Evolutionary conservation across 306 rosid species (phyloP), one percentile per base, ranked within the genome.

Genomic region (Arachis hypogaea): DNA sequence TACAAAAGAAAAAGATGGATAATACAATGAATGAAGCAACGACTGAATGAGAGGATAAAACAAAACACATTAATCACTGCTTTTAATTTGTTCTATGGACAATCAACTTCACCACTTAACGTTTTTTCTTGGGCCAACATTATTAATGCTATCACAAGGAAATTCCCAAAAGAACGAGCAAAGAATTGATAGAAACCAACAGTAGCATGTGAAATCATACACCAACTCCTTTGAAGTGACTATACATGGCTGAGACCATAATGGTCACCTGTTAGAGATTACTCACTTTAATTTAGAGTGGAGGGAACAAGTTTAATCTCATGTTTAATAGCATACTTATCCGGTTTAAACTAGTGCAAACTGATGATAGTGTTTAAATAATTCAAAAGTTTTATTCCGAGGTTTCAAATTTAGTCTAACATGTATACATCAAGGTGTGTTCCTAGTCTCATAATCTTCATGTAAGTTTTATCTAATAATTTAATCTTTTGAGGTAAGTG

Each of bases 201-300:
- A 63, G 56, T 65, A 22, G 50, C 78, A 72, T 78, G 77, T 78
- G 73, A 64, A 78, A 33, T 4, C 4, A 33, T 2, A 57, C 12
- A 78, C 54, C 82, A 64, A 10, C 73, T 78, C 10, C 4, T 57
- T 78, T 78, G 78, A 72, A 65, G 72, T 71, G 82, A 78, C 78
- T 40, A 78, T 58, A 65, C 78, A 12, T 7, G 59, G 49, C 16
- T 52, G 66, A 72, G 77, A 72, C 68, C 68, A 45, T 59, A 3
- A 54, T 73, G 41, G 28, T 70, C 66, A 66, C 72, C 56, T 38
- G 9, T 78, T 78, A 63, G 50, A 36, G 55, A 70, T 70, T 52
- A 50, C 54, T 77, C 76, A 42, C 22, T 33, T 33, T 2, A 33
- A 41, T 29, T 56, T 66, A 40, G 8, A 30, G 66, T 64, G 57